Conservation (phyloP, 2,329 filamentous ascomycete species). For the Spiromastix sp. region DNA sequence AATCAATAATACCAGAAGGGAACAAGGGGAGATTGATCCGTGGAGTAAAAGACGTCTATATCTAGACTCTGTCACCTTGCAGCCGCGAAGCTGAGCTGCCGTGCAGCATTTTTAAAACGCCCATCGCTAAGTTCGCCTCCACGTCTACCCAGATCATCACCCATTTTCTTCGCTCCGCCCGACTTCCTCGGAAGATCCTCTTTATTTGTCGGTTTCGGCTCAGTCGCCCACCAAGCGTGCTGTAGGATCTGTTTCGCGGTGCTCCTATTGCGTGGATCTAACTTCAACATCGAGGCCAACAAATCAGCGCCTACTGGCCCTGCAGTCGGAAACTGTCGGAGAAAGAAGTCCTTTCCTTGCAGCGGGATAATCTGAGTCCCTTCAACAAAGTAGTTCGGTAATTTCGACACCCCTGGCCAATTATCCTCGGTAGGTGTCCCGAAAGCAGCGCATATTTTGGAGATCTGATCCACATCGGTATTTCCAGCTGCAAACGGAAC, state of each 20-base stretch:
- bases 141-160: constrained; percentile 67
- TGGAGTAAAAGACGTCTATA: too few species aligned
- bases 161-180: constrained; percentile 64
- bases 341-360: constrained; percentile 60
- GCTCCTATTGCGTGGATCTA: constrained; percentile 79
- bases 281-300: constrained; percentile 69
- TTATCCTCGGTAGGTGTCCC: constrained; percentile 89
- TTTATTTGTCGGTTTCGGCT: constrained; percentile 73
- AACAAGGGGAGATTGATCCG: too few species aligned
- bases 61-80: too few species aligned
- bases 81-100: constrained; percentile 70
- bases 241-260: constrained; percentile 66
- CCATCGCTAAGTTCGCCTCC: constrained; percentile 61
- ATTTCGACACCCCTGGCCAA: constrained; percentile 80
- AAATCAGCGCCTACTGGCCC: constrained; percentile 79
- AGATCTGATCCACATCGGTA: constrained; percentile 77
- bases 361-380: constrained; percentile 45
- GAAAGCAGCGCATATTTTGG: constrained; percentile 71
- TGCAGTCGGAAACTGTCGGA: constrained; percentile 65
- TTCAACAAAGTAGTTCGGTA: constrained; percentile 69
- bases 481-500: constrained; percentile 75
- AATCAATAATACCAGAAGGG: too few species aligned
- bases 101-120: constrained; percentile 61
- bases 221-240: constrained; percentile 76
- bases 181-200: constrained; percentile 71